Base-by-base conservation (phyloP, 208 protist species). In the Kentomonas sorsogonicus region DNA sequence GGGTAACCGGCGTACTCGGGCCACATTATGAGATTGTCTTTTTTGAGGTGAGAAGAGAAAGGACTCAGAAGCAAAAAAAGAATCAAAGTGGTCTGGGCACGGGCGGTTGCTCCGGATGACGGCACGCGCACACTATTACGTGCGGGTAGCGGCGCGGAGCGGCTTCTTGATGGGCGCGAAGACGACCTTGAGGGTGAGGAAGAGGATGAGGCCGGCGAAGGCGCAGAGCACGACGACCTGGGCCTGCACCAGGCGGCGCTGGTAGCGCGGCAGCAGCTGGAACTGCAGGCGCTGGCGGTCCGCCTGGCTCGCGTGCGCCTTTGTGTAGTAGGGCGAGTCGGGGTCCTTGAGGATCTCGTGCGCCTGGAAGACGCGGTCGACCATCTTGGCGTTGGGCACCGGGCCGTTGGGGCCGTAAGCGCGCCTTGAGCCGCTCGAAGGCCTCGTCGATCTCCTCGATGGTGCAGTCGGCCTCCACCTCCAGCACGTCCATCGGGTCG, bases 261-360 rank as follows among this genome's bases (percentile, higher is more conserved):
- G 74, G 26, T 53, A 60, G 51, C 80, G 83, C n/a, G 86, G 82
- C n/a, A 93, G 69, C 33, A 93, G 63, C 60, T 89, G 74, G 48
- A 93, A 89, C 72, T 89, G 81, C 53, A 93, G 69, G 0, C 86
- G 81, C 43, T 89, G 86, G 15, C 86, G 57, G 29, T 89, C 79
- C 18, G 60, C 72, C 46, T 93, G 77, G 31, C 74, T 84, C 45
- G 63, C 75, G 65, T 89, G 86, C 10, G 81, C 79, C 60, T 81
- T 78, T 15, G 86, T 43, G 65, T 93, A 93, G 60, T 88, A 93
- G 15, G 86, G 82, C 6, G 86, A 93, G 22, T 71, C 66, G 3
- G 86, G 86, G 44, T 93, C 86, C 52, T 85, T 89, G 25, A 93
- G 61, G 34, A 93, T 86, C 51, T 89, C 85, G 60, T 87, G 74